Base-by-base conservation (phyloP, 768 basidiomycete species). In the Amanita inopinata region DNA sequence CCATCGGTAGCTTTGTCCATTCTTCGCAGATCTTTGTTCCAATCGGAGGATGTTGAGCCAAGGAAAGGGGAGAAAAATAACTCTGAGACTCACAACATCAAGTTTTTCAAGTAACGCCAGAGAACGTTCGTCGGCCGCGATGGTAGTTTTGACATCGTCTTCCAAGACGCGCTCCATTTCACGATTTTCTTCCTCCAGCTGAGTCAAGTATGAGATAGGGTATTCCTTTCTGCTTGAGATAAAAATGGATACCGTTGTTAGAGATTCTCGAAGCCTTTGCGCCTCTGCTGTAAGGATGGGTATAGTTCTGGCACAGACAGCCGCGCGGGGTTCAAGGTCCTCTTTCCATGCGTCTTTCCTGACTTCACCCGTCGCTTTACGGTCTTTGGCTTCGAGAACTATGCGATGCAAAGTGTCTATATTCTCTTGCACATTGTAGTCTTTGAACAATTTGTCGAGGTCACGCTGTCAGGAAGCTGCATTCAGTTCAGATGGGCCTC, bases 341-440 rank as follows among this genome's bases (percentile, higher is more conserved):
- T 77, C 73, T 46, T 61, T 73, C 84, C 85, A 89, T 0, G 71
- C 52, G 54, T 86, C 81, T 10, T 67, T 71, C 0, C 65, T 65
- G 9, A 58, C 49, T 31, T 66, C 69, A 5, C 69, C 67, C 34
- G 66, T 64, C 25, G 67, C 69, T 40, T 78, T 75, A 17, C 71
- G 62, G 14, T 70, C 71, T 53, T 56, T 78, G 49, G 83, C 85
- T 23, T 84, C 83, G 8, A 67, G 74, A 1, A 88, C 76, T 10
- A 84, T 72, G 8, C 67, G 66, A 47, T 88, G 83, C 9, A 89
- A 66, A 3, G 67, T 67, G 55, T 89, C 84, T 23, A 88, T 71
- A 49, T 75, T 80, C 33, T 80, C 76, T 49, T 75, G 74, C 1
- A 83, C 76, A 38, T 74, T 67, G 52, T 82, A 80, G 42, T 80